phyloP scores from a whole-genome alignment of 345 rosid genomes.

The Rubroshorea leprosula region DNA sequence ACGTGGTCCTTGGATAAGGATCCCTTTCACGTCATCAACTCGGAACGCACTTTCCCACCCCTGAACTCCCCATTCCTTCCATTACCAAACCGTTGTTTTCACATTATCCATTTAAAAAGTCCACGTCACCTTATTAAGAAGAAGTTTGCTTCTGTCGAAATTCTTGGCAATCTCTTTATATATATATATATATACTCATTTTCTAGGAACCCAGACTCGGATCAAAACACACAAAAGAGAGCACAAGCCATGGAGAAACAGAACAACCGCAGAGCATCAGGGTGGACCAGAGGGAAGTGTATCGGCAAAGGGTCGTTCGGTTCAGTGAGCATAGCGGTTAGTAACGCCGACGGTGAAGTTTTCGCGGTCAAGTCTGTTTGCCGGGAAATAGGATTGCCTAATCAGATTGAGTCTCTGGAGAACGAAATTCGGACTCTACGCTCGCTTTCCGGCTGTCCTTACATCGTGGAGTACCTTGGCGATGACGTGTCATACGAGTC shows the following conservation, averaged over 20 bases:
- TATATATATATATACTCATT: slow-evolving; percentile 10
- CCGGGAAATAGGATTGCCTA: slow-evolving; percentile 16
- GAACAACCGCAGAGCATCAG: neutral
- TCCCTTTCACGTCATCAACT: slow-evolving; percentile 1
- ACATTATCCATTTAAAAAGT: slow-evolving; percentile 10
- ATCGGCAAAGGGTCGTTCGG: slow-evolving; percentile 56
- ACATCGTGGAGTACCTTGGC: slow-evolving; percentile 43
- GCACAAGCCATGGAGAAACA: slow-evolving; percentile 9
- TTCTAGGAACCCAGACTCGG: slow-evolving; percentile 14
- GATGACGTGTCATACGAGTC: slow-evolving; percentile 41
- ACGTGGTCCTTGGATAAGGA: slow-evolving; percentile 25
- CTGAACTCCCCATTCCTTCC: neutral
- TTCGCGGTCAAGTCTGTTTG: slow-evolving; percentile 59
- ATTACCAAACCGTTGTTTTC: slow-evolving; percentile 22
- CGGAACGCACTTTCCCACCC: slow-evolving; percentile 5
- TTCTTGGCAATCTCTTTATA: neutral
- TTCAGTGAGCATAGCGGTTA: slow-evolving; percentile 39
- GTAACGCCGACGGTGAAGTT: slow-evolving; percentile 20
- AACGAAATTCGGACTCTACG: slow-evolving; percentile 55
- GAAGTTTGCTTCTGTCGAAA: neutral
- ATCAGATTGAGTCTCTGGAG: slow-evolving; percentile 38
- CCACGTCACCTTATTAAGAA: slow-evolving; percentile 8
- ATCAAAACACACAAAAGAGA: neutral
- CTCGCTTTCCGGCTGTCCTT: slow-evolving; percentile 38
- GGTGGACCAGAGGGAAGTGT: slow-evolving; percentile 44